Base-by-base conservation (phyloP, 352 stramenopile species). In the Phytophthora podocarpi region DNA sequence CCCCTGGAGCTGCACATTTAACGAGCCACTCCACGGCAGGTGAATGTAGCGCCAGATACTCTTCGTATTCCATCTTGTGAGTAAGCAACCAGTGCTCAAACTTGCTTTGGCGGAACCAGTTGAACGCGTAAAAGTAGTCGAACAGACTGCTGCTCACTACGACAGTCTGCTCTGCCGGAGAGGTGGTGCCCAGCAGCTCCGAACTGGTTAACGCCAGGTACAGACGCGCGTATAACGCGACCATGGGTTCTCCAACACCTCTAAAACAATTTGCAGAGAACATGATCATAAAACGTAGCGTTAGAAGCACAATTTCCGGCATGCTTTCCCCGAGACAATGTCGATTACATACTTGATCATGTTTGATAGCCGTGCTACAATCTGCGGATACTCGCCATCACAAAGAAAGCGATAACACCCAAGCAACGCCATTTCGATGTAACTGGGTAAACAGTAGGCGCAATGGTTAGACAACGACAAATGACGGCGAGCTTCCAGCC, bases 391-490 rank as follows among this genome's bases (percentile, higher is more conserved):
- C 35, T 97, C 91, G n/a, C 76, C 80, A 61, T 97, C 89, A 46
- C 83, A 91, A 13, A 98, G 72, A 58, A 97, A 98, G 2, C 86
- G 80, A 59, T 97, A 97, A 51, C 86, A 97, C 26, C 81, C 77
- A 1, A 97, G 64, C 31, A 98, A 63, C 34, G 90, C 89, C 16
- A 96, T 83, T 57, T 98, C 92, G 28, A 93, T 93, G 60, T 93
- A 95, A 37, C 82, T 91, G 34, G 18, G 11, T 24, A 45, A 45
- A 35, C 28, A 31, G n/a, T n/a, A n/a, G n/a, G n/a, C n/a, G n/a
- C n/a, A n/a, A n/a, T n/a, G n/a, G n/a, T n/a, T n/a, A n/a, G n/a
- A n/a, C n/a, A n/a, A n/a, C n/a, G n/a, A n/a, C n/a, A n/a, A n/a
- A n/a, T n/a, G n/a, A n/a, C n/a, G n/a, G n/a, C n/a, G n/a, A n/a